These are phyloP conservation scores for Amaranthus tricolor DNA, from an alignment of 179 eudicot genomes.

Conservation along the genomic window DNA sequence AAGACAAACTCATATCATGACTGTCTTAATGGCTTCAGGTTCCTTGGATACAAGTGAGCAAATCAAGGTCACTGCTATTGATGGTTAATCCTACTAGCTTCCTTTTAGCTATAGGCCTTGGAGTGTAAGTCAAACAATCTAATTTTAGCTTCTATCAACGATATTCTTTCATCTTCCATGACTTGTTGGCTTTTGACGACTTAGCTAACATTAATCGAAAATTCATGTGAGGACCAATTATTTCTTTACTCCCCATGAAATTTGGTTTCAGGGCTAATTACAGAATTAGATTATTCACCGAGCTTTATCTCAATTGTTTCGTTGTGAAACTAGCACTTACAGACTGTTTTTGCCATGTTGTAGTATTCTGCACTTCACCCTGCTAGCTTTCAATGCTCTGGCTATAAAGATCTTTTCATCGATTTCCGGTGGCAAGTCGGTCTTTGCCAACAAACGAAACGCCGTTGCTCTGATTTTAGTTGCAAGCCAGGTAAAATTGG, in stretches of 20 bases:
- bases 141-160: constrained; percentile 4
- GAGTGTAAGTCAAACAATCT: constrained; percentile 57
- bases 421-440: constrained; percentile 62
- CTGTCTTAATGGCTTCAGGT: constrained; percentile 41
- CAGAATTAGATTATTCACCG: no score
- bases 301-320: neutral
- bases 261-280: neutral
- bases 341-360: constrained; percentile 14
- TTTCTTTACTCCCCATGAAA: neutral
- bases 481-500: constrained; percentile 76
- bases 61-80: constrained; percentile 80
- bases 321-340: constrained; percentile 3
- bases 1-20: neutral
- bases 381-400: constrained; percentile 72
- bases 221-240: neutral
- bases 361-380: constrained; percentile 71
- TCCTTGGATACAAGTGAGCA: constrained; percentile 97
- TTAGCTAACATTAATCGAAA: neutral
- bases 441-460: constrained; percentile 67
- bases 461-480: constrained; percentile 73
- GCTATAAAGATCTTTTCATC: constrained; percentile 52
- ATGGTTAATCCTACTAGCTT: constrained; percentile 76
- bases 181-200: neutral
- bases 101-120: constrained; percentile 70
- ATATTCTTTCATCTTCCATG: neutral